Evolutionary conservation across 345 rosid genomes (phyloP).

Genomic region (Pelargonium nanum): DNA sequence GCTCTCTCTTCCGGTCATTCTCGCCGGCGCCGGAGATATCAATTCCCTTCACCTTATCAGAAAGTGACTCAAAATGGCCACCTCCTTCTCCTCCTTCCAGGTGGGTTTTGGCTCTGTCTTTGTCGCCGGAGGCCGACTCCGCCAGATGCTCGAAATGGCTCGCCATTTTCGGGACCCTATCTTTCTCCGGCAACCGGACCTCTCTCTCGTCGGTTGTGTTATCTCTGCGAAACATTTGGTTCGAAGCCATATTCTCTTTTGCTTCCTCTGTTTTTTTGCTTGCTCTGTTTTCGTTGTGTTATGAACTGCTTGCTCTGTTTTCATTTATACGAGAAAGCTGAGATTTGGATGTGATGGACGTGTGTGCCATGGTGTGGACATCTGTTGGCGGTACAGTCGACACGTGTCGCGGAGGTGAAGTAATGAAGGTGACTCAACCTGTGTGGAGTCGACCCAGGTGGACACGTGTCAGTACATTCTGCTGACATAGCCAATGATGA

Average conservation of each 20-base stretch:
- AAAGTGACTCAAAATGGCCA: constrained; percentile 19
- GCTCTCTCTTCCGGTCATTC: constrained; percentile 9
- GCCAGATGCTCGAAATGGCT: constrained; percentile 44
- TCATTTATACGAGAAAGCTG: constrained; percentile 1
- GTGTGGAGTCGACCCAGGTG: neutral
- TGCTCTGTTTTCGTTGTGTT: neutral
- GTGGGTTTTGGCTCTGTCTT: neutral
- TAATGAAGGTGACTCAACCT: neutral
- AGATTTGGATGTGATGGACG: constrained; percentile 8
- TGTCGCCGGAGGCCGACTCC: constrained; percentile 8
- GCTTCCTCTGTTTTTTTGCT: neutral
- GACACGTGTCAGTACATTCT: neutral
- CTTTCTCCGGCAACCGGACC: constrained; percentile 33
- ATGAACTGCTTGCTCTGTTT: no score
- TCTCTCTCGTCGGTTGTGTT: constrained; percentile 34
- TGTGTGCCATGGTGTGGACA: constrained; percentile 20
- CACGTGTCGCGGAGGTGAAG: constrained; percentile 18
- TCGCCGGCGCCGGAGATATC: neutral
- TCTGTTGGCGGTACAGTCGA: constrained; percentile 17
- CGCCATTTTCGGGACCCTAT: constrained; percentile 52
- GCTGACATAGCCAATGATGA: neutral
- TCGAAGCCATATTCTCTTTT: constrained; percentile 43
- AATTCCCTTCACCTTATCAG: constrained; percentile 15
- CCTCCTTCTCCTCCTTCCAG: neutral
- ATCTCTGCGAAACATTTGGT: constrained; percentile 38